Conservation (phyloP, 805 yeast species). For the Cyberlindnera meyerae region DNA sequence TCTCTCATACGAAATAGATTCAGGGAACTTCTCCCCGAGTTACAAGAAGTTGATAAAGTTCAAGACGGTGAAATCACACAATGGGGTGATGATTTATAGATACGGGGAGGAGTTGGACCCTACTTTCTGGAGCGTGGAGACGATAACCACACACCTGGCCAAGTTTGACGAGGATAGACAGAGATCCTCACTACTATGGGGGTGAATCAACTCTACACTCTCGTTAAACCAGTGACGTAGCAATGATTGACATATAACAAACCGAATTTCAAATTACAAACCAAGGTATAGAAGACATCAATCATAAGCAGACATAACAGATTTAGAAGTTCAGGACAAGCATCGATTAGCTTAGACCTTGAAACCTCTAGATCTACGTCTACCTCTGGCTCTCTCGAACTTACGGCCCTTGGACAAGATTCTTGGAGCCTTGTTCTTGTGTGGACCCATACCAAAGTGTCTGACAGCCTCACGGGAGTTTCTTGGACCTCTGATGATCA, state of each 20-base stretch:
- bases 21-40: constrained; percentile 13
- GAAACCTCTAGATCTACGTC: constrained; percentile 99
- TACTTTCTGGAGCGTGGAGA: constrained; percentile 21
- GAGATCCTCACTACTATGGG: constrained; percentile 15
- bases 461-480: constrained; percentile 98
- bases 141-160: constrained; percentile 6
- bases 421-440: constrained; percentile 99
- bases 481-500: constrained; percentile 98
- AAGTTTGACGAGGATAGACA: constrained; percentile 2
- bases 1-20: constrained; percentile 13
- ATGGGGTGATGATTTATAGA: background rate
- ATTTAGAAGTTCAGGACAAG: constrained; percentile 1
- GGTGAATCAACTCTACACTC: no score
- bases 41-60: constrained; percentile 12
- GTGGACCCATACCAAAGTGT: constrained; percentile 99
- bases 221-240: no score
- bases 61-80: no score
- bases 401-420: constrained; percentile 96
- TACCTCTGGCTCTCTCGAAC: constrained; percentile 99
- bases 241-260: constrained; percentile 20
- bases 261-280: constrained; percentile 14
- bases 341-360: constrained; percentile 75
- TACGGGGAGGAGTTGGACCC: constrained; percentile 6
- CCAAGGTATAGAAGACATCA: constrained; percentile 4
- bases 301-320: constrained; percentile 8